A percentile compares a stretch with the other conserved stretches of the same genome.
Evolutionary conservation across 1,139 yeast genomes (phyloP).

Genomic region (Geotrichum candidum): DNA sequence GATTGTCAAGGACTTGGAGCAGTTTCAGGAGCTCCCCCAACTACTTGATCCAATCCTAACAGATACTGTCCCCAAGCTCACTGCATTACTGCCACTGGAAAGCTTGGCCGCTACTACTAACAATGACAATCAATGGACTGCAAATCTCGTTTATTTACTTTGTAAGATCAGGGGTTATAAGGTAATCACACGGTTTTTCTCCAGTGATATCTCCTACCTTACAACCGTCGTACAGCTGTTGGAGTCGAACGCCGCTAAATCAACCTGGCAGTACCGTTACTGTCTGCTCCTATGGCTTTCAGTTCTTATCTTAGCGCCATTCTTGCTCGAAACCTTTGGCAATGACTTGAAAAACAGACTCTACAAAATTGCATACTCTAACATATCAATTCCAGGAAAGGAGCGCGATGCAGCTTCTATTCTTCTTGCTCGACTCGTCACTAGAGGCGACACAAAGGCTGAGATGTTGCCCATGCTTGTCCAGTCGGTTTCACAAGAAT

Average conservation of each 20-base stretch:
- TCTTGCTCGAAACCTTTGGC: constrained; percentile 46
- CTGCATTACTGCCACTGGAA: constrained; percentile 15
- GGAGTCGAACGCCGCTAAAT: background rate
- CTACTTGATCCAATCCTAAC: constrained; percentile 33
- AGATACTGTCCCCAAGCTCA: constrained; percentile 20
- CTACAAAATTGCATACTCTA: constrained; percentile 33
- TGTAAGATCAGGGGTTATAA: constrained; percentile 65
- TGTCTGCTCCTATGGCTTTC: constrained; percentile 68
- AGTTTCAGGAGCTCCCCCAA: constrained; percentile 35
- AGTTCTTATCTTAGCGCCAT: constrained; percentile 65
- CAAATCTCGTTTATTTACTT: constrained; percentile 45
- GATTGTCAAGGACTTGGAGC: constrained; percentile 7
- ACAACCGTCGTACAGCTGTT: constrained; percentile 11
- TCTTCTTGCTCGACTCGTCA: constrained; percentile 40
- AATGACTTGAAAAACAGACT: constrained; percentile 37
- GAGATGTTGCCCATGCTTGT: constrained; percentile 22
- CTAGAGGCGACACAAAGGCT: constrained; percentile 35
- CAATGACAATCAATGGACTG: background rate
- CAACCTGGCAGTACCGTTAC: constrained; percentile 52
- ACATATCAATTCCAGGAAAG: constrained; percentile 43
- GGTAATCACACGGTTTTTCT: constrained; percentile 50
- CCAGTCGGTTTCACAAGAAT: constrained; percentile 6
- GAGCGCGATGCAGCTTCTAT: constrained; percentile 44
- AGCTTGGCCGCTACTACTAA: constrained; percentile 11
- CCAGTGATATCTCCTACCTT: constrained; percentile 45